Evolutionary conservation across 352 stramenopile genomes (phyloP), one percentile per base, ranked within the genome.

Genomic region (Pythium scleroteichum): DNA sequence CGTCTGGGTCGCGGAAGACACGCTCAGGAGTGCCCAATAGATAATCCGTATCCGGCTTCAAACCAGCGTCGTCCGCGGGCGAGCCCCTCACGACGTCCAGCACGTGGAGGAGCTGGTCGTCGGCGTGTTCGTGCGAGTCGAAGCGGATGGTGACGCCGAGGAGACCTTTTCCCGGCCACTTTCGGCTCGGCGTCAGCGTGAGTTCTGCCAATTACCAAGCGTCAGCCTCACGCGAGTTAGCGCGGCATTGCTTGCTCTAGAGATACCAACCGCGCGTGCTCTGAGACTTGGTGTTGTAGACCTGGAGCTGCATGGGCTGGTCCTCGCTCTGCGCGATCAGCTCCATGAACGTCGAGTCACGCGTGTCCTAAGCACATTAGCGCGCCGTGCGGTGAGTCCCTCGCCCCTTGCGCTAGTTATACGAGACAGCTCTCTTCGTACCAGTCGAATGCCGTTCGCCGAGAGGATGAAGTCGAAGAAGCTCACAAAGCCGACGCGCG

Each of bases 381-480:
- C n/a, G 20, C n/a, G n/a, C n/a, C n/a, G n/a, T n/a, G n/a, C n/a
- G 20, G 12, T 49, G 5, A 40, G 7, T 38, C 5, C 29, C 22
- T 26, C 14, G 8, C 3, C 5, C 3, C n/a, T n/a, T n/a, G n/a
- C n/a, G n/a, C n/a, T n/a, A n/a, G n/a, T n/a, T n/a, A n/a, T n/a
- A n/a, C n/a, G n/a, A n/a, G n/a, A n/a, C n/a, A n/a, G n/a, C n/a
- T 35, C 29, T 35, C 29, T 12, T 53, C 63, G 47, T 67, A 92
- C 67, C 75, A 90, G 61, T 77, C 79, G 89, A 82, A 97, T 88
- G 75, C 73, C 68, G 60, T 99, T 97, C 47, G 87, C 93, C 24
- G 93, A 93, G 19, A 99, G 82, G 59, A 99, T 97, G 75, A 99
- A 99, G 78, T 99, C 97, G 58, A 99, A 98, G 72, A 99, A 99